These are phyloP conservation scores for Tuber borchii DNA, from an alignment of 495 filamentous ascomycete species.

Conservation along the genomic window DNA sequence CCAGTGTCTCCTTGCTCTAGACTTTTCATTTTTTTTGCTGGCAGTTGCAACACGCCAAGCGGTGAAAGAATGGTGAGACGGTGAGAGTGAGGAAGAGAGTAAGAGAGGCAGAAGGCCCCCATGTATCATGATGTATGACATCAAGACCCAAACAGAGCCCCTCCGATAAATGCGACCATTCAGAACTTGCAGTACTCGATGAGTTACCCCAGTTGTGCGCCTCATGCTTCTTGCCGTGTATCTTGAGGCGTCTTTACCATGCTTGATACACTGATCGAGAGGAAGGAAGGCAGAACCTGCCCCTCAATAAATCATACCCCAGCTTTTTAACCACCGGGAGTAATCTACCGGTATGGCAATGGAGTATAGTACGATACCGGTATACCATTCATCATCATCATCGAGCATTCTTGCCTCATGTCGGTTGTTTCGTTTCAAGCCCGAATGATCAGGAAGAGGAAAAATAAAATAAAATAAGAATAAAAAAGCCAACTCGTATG, in stretches of 20 bases:
- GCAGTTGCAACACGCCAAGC: not conserved
- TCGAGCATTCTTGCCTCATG: conserved; percentile 3
- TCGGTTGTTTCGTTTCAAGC: conserved; percentile 4
- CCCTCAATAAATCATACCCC: not conserved
- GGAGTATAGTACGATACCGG: not conserved
- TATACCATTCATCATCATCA: conserved; percentile 4
- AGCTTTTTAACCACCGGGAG: not conserved
- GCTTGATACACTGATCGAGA: conserved; percentile 6
- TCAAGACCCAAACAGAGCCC: not conserved
- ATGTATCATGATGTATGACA: not conserved
- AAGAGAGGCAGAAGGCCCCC: not conserved
- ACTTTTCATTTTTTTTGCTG: not conserved
- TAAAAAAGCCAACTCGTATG: not conserved
- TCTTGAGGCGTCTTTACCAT: not conserved
- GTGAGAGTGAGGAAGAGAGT: not conserved
- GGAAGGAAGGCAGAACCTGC: not conserved
- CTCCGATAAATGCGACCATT: not conserved
- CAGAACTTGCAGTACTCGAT: not conserved
- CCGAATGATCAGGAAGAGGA: not conserved
- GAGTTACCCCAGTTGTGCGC: conserved; percentile 1
- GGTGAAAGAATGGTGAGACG: not conserved
- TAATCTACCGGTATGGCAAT: not conserved
- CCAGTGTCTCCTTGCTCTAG: not conserved
- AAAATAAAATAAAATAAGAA: not conserved
- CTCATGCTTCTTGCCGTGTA: not conserved